phyloP scores from a whole-genome alignment of 2,329 filamentous ascomycete species.

The Beauveria asiatica region DNA sequence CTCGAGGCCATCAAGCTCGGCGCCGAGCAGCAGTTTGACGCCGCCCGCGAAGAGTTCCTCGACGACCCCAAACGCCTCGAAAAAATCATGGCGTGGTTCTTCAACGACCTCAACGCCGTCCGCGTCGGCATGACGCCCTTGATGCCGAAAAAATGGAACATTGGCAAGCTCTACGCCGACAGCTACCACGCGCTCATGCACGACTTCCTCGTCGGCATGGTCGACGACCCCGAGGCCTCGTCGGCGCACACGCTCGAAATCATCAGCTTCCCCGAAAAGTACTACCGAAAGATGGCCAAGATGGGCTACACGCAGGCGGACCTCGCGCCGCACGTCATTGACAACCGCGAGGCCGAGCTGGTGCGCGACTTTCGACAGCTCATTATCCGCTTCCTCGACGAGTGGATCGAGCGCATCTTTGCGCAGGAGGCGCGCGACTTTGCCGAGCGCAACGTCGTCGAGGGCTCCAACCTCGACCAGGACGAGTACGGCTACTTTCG shows the following conservation, averaged over 20 bases:
- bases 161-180: slow-evolving; percentile 79
- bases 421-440: slow-evolving; percentile 75
- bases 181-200: slow-evolving; percentile 96
- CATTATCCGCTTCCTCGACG: slow-evolving; percentile 90
- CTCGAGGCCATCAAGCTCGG: slow-evolving; percentile 67
- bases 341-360: slow-evolving; percentile 81
- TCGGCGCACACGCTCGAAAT: slow-evolving; percentile 85
- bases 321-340: slow-evolving; percentile 78
- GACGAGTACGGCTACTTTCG: slow-evolving; percentile 88
- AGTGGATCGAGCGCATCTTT: slow-evolving; percentile 96
- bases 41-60: slow-evolving; percentile 65
- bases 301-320: slow-evolving; percentile 70
- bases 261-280: slow-evolving; percentile 90
- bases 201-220: slow-evolving; percentile 74
- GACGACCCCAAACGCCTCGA: slow-evolving; percentile 76
- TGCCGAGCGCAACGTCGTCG: slow-evolving; percentile 55
- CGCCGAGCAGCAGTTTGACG: slow-evolving; percentile 65
- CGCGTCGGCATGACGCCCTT: slow-evolving; percentile 85
- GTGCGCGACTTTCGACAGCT: slow-evolving; percentile 90
- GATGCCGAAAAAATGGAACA: slow-evolving; percentile 95
- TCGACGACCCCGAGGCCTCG: slow-evolving; percentile 77
- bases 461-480: slow-evolving; percentile 67
- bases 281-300: slow-evolving; percentile 92
- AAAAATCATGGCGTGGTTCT: slow-evolving; percentile 90
- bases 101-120: slow-evolving; percentile 93